phyloP scores from a whole-genome alignment of 192 early-diverging fungal genomes.

The Irineochytrium annulatum region DNA sequence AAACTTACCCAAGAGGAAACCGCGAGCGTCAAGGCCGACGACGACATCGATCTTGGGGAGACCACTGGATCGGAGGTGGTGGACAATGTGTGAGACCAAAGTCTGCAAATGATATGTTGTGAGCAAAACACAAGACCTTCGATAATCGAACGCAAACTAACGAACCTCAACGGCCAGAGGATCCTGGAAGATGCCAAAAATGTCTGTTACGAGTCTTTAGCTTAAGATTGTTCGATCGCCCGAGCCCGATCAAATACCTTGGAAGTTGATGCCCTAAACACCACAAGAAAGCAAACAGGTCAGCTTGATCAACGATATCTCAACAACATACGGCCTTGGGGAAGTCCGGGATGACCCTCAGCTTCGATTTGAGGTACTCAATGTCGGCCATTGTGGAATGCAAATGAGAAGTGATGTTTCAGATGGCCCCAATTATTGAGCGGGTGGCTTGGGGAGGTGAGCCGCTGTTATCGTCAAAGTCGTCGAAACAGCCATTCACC shows the following conservation, averaged over 20 bases:
- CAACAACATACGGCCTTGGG: slow-evolving; percentile 58
- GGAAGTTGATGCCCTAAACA: slow-evolving; percentile 91
- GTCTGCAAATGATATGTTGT: slow-evolving; percentile 27
- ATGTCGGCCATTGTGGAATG: slow-evolving; percentile 29
- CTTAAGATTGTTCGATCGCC: neutral
- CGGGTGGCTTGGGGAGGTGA: too few species aligned
- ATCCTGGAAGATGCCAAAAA: slow-evolving; percentile 95
- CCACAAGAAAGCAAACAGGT: neutral
- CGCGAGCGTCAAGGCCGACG: slow-evolving; percentile 95
- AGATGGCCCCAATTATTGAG: too few species aligned
- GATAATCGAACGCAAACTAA: neutral
- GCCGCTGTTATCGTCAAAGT: too few species aligned
- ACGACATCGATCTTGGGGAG: slow-evolving; percentile 78
- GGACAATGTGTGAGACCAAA: slow-evolving; percentile 79
- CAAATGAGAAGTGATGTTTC: too few species aligned
- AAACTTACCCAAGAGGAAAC: slow-evolving; percentile 79
- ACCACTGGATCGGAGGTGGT: slow-evolving; percentile 62
- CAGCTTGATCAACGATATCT: neutral
- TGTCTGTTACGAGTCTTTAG: slow-evolving; percentile 80
- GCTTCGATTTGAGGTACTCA: slow-evolving; percentile 38
- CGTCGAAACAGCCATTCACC: too few species aligned
- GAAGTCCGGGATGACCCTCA: slow-evolving; percentile 68
- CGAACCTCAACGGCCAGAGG: slow-evolving; percentile 81
- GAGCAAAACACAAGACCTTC: neutral
- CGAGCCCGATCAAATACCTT: slow-evolving; percentile 27